Conservation (phyloP, 768 basidiomycete genomes). For the Lactarius tabidus region DNA sequence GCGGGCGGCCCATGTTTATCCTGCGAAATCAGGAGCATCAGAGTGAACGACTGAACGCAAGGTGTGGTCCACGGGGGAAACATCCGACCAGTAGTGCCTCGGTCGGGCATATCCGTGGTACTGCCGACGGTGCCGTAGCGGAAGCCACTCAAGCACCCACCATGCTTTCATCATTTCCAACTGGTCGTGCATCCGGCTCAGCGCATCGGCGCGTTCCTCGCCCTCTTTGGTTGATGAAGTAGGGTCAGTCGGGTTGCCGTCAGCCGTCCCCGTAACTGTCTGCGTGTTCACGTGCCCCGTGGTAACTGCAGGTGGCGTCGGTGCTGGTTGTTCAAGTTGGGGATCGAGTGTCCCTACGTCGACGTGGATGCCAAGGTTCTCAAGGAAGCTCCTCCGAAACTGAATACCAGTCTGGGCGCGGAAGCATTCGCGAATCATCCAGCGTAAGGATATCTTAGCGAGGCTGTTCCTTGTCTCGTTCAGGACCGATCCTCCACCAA, state of each 20-base stretch:
- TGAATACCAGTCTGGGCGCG: conserved; percentile 43
- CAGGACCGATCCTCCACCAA: conserved; percentile 68
- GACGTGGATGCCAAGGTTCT: conserved; percentile 33
- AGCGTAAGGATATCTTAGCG: conserved; percentile 65
- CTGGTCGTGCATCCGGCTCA: conserved; percentile 54
- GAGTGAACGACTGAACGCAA: neutral
- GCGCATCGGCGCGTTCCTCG: conserved; percentile 58
- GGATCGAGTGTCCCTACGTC: conserved; percentile 27
- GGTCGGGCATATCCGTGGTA: neutral
- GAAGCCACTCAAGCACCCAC: conserved; percentile 62
- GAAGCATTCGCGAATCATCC: conserved; percentile 51
- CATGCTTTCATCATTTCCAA: conserved; percentile 44
- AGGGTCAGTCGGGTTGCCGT: conserved; percentile 15
- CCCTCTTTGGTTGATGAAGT: conserved; percentile 43
- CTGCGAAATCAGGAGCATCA: neutral
- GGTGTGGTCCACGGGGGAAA: neutral
- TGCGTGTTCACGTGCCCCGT: neutral
- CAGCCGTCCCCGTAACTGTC: neutral
- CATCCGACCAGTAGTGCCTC: conserved; percentile 1
- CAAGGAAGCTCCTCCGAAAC: conserved; percentile 33
- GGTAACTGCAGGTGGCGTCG: neutral
- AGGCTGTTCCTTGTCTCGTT: conserved; percentile 57
- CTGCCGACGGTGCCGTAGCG: conserved; percentile 21
- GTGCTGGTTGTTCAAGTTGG: conserved; percentile 24
- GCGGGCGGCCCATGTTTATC: neutral